Evolutionary conservation across 495 filamentous ascomycete genomes (phyloP), one percentile per base, ranked within the genome.

Genomic region (Penicillium alfredii): DNA sequence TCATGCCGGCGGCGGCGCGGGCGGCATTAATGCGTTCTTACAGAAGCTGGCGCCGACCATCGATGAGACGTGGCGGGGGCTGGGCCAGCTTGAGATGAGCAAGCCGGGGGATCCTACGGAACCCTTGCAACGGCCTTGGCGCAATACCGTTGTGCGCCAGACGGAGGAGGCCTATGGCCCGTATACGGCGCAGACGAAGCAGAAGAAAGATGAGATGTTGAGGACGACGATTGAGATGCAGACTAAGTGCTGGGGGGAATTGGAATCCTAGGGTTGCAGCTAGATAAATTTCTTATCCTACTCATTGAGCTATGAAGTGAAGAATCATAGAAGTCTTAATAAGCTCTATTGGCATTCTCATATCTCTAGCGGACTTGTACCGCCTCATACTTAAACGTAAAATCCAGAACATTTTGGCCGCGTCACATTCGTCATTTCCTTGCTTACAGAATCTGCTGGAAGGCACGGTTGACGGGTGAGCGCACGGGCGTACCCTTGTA

Each of bases 401-500:
- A 55, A 53, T 48, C 50, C 33, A 47, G 45, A 48, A 55, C 31
- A 55, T 53, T 56, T 56, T 56, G 33, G n/a, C 47, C 35, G 33
- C 36, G 34, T 39, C 33, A 39, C 30, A 36, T 25, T 40, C 38
- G 38, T 40, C 33, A n/a, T n/a, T n/a, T 30, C 44, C 27, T 30
- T 26, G 42, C 38, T 54, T 68, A 70, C 52, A 68, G 54, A 40
- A 70, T 63, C 48, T 70, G 66, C 61, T 70, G 63, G 64, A 70
- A 70, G 49, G 66, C 92, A 57, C 88, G 84, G 79, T 97, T 95
- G 70, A 98, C 66, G 38, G 93, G 92, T 24, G 88, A 95, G 58
- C 92, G 88, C 45, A 94, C 76, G 55, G 78, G 77, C 45, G 85
- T 77, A 49, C 79, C 86, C 82, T 95, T 97, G 80, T 88, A 98